phyloP scores from a whole-genome alignment of 2,329 filamentous ascomycete genomes.

The Blumeriella jaapii region DNA sequence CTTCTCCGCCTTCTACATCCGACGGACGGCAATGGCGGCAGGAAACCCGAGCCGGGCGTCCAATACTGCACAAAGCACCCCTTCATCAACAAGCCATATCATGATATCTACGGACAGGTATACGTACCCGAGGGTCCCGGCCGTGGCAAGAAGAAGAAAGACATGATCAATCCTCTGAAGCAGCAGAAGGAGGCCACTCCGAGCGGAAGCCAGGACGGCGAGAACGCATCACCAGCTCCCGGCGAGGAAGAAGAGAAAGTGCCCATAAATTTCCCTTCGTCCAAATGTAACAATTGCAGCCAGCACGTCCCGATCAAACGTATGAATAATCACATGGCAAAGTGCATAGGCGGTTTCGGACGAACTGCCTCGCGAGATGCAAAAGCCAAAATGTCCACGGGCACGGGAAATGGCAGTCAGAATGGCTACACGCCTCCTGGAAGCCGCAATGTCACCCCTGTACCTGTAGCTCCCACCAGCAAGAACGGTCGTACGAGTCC shows the following conservation, averaged over 20 bases:
- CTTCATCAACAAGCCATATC: conserved; percentile 64
- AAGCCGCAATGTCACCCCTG: conserved; percentile 51
- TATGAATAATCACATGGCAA: conserved; percentile 57
- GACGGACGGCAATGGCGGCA: conserved; percentile 55
- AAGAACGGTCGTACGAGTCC: conserved; percentile 22
- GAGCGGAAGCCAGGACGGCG: conserved; percentile 36
- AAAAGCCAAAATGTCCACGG: conserved; percentile 51
- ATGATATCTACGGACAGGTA: conserved; percentile 73
- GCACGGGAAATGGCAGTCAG: conserved; percentile 35
- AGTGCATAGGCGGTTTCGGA: conserved; percentile 54
- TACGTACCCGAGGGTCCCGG: conserved; percentile 65
- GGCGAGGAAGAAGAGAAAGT: conserved; percentile 44
- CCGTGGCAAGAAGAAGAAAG: conserved; percentile 75
- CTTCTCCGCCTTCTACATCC: conserved; percentile 64
- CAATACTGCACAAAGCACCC: conserved; percentile 73
- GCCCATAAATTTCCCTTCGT: conserved; percentile 52
- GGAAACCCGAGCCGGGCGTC: conserved; percentile 52
- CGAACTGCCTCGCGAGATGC: conserved; percentile 51
- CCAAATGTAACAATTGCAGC: conserved; percentile 57
- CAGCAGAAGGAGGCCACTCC: conserved; percentile 26
- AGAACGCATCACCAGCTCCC: conserved; percentile 31
- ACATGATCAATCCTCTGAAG: conserved; percentile 43
- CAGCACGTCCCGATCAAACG: conserved; percentile 53
- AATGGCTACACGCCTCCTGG: conserved; percentile 47
- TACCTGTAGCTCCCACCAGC: conserved; percentile 29